Percentiles rank a stretch among this genome's conserved stretches.
Evolutionary conservation across 129 eudicot species (phyloP).

Genomic region (Chrysanthemum lavandulifolium): DNA sequence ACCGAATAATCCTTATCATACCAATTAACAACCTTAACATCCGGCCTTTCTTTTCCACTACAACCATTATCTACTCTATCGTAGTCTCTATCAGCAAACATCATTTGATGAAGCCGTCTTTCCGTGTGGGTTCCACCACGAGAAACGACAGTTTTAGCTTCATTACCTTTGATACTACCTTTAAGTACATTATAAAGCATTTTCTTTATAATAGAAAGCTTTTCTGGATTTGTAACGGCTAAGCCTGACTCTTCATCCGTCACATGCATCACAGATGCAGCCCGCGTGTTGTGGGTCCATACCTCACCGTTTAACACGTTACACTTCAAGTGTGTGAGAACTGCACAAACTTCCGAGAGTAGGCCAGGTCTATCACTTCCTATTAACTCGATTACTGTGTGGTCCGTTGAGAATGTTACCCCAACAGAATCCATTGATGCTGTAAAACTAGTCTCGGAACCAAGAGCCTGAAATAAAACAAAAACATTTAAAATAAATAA

Average conservation of each 20-base stretch:
- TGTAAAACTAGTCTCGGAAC: slow-evolving; percentile 78
- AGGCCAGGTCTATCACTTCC: slow-evolving; percentile 95
- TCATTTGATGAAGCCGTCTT: slow-evolving; percentile 91
- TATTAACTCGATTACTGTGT: slow-evolving; percentile 79
- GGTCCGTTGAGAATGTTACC: slow-evolving; percentile 61
- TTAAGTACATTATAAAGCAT: slow-evolving; percentile 79
- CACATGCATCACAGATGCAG: slow-evolving; percentile 91
- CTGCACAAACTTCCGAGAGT: slow-evolving; percentile 89
- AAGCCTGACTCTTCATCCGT: slow-evolving; percentile 68
- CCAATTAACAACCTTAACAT: slow-evolving; percentile 88
- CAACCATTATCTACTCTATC: slow-evolving; percentile 44
- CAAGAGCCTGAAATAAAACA: slow-evolving; percentile 60
- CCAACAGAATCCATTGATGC: slow-evolving; percentile 78
- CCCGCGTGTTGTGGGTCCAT: slow-evolving; percentile 99
- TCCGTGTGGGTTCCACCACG: slow-evolving; percentile 72
- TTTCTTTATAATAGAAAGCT: slow-evolving; percentile 62
- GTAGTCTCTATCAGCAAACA: slow-evolving; percentile 91
- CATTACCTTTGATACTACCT: slow-evolving; percentile 64
- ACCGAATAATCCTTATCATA: slow-evolving; percentile 87
- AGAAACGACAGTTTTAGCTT: slow-evolving; percentile 80
- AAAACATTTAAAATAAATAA: too few species aligned
- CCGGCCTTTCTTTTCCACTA: slow-evolving; percentile 61
- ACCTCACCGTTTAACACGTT: slow-evolving; percentile 91
- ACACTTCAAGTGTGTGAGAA: slow-evolving; percentile 88
- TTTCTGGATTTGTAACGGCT: slow-evolving; percentile 68